phyloP scores from a whole-genome alignment of 148 eudicot species.

The Amaranthus cruentus region DNA sequence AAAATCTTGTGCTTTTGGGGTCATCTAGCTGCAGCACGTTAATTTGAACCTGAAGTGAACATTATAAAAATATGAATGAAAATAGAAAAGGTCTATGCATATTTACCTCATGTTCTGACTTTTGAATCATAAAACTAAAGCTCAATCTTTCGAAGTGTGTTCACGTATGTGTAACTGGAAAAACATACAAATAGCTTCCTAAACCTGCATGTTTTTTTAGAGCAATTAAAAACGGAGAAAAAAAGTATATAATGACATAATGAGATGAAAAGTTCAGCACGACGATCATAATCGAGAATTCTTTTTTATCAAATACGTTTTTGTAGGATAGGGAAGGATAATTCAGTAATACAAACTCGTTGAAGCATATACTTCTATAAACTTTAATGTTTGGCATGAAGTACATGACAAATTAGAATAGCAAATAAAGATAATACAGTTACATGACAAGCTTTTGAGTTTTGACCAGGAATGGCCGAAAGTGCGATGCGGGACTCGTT shows the following conservation, averaged over 20 bases:
- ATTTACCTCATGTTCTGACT: conserved; percentile 11
- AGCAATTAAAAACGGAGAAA: background rate
- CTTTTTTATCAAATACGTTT: background rate
- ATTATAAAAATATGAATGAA: background rate
- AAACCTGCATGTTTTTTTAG: conserved; percentile 46
- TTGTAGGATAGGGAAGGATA: background rate
- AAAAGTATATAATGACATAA: background rate
- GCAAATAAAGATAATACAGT: no score
- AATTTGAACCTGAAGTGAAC: background rate
- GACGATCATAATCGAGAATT: background rate
- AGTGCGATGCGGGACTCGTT: no score
- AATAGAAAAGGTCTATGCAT: background rate
- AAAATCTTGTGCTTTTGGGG: background rate
- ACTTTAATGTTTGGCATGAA: no score
- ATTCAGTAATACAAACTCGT: background rate
- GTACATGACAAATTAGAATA: background rate
- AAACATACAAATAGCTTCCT: conserved; percentile 70
- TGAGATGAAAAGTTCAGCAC: background rate
- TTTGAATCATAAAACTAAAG: conserved; percentile 15
- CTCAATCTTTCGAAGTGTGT: conserved; percentile 57
- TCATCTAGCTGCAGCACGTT: background rate
- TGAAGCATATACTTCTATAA: background rate
- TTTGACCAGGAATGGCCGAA: background rate
- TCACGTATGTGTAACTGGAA: conserved; percentile 80
- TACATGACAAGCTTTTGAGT: background rate